phyloP scores from a whole-genome alignment of 202 grass and related monocot species.

The Saccharum hybrid region DNA sequence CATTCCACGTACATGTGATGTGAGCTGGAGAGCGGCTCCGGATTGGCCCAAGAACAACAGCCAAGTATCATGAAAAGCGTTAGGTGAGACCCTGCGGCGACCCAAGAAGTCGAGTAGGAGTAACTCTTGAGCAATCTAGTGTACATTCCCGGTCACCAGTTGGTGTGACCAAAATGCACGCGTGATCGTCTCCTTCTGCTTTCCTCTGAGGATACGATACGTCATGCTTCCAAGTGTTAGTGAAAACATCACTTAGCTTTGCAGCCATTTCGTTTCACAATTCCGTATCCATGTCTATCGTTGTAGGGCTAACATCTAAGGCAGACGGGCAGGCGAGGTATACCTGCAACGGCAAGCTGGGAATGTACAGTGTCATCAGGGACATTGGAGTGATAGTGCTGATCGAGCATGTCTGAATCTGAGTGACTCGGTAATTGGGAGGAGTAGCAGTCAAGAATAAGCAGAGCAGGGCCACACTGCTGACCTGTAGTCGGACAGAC shows the following conservation, averaged over 20 bases:
- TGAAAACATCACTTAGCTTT: slow-evolving; percentile 6
- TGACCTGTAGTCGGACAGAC: not conserved
- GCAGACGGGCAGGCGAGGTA: not conserved
- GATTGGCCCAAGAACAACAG: not conserved
- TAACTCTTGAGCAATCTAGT: slow-evolving; percentile 45
- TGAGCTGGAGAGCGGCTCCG: not conserved
- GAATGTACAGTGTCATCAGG: not conserved
- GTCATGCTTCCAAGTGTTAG: not conserved
- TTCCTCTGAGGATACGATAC: not conserved
- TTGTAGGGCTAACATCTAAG: slow-evolving; percentile 17
- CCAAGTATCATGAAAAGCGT: not conserved
- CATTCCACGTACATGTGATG: slow-evolving; percentile 37
- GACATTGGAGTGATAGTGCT: not conserved
- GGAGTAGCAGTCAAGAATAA: slow-evolving; percentile 41
- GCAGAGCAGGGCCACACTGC: not conserved
- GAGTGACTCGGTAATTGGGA: not conserved
- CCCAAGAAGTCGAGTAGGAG: slow-evolving; percentile 47
- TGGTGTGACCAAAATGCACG: slow-evolving; percentile 10
- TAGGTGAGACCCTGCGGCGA: not conserved
- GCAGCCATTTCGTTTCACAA: not conserved
- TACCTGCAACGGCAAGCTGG: slow-evolving; percentile 25
- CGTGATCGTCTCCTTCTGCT: not conserved
- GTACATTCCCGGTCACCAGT: slow-evolving; percentile 19
- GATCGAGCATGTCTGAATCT: not conserved
- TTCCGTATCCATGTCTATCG: not conserved